Percentiles rank a stretch among this genome's conserved stretches.
phyloP scores from a whole-genome alignment of 1,284 basidiomycete species.

The Clitocybe nebularis region DNA sequence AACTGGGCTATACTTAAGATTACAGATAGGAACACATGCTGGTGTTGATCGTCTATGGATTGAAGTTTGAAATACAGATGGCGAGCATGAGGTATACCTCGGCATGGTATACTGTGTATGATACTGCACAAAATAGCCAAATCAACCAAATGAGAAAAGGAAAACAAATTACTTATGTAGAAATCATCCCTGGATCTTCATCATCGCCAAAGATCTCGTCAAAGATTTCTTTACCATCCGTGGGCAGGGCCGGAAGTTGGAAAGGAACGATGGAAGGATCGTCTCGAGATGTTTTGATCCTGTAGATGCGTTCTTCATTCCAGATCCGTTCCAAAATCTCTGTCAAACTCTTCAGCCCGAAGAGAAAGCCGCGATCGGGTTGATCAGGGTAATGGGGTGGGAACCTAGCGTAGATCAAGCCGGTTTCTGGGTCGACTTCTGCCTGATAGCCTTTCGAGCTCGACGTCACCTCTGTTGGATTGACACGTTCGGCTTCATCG shows the following conservation, averaged over 20 bases:
- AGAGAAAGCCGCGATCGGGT: constrained; percentile 93
- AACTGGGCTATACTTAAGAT: constrained; percentile 17
- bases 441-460: constrained; percentile 79
- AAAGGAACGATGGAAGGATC: constrained; percentile 41
- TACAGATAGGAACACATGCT: constrained; percentile 11
- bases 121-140: too few relatives aligned
- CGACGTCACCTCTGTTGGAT: constrained; percentile 41
- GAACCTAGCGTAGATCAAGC: constrained; percentile 82
- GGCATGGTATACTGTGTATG: too few relatives aligned
- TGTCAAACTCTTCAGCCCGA: constrained; percentile 82
- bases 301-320: constrained; percentile 73
- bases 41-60: constrained; percentile 15
- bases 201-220: constrained; percentile 67
- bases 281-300: constrained; percentile 62
- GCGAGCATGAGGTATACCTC: constrained; percentile 13
- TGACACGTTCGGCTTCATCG: constrained; percentile 32
- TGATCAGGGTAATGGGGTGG: constrained; percentile 87
- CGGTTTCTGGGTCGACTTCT: constrained; percentile 74
- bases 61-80: constrained; percentile 10
- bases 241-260: constrained; percentile 59
- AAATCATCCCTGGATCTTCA: constrained; percentile 69
- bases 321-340: constrained; percentile 77
- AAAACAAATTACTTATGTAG: constrained; percentile 42
- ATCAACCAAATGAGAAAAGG: too few relatives aligned
- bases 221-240: constrained; percentile 74